Evolutionary conservation across 371 early-diverging fungal genomes (phyloP).

Genomic region (Actinomortierella ambigua): DNA sequence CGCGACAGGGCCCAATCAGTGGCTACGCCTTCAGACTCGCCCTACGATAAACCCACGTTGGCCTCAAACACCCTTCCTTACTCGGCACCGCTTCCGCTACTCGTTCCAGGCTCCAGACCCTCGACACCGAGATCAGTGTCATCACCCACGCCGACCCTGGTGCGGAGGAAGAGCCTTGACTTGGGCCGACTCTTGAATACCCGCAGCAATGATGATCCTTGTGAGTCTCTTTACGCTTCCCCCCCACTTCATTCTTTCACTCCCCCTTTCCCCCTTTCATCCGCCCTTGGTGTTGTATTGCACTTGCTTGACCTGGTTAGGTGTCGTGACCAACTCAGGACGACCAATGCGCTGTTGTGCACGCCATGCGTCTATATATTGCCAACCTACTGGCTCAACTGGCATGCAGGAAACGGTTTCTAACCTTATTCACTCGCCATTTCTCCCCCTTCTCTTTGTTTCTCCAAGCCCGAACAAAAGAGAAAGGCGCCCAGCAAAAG

Average conservation of each 20-base stretch:
- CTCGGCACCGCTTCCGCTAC: neutral
- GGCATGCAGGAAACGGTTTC: too few species aligned
- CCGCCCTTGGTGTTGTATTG: too few species aligned
- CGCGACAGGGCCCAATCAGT: conserved; percentile 17
- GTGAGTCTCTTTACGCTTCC: too few species aligned
- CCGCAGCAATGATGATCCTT: neutral
- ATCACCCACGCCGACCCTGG: conserved; percentile 13
- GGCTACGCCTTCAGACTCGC: conserved; percentile 1
- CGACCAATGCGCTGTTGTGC: too few species aligned
- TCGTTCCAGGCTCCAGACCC: neutral
- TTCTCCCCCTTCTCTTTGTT: neutral
- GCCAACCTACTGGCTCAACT: too few species aligned
- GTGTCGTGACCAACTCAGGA: too few species aligned
- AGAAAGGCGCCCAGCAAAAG: too few species aligned
- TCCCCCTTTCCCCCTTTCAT: too few species aligned
- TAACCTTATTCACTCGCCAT: conserved; percentile 1
- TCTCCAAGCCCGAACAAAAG: neutral
- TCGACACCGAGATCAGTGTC: conserved; percentile 1
- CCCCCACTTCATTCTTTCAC: too few species aligned
- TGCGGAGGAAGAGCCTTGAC: conserved; percentile 31
- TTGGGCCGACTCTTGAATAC: conserved; percentile 16
- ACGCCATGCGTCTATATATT: too few species aligned
- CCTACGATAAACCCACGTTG: neutral
- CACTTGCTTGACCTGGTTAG: too few species aligned
- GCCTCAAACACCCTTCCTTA: neutral